phyloP scores from a whole-genome alignment of 2,329 filamentous ascomycete species.

The Colletotrichum orchidophilum region DNA sequence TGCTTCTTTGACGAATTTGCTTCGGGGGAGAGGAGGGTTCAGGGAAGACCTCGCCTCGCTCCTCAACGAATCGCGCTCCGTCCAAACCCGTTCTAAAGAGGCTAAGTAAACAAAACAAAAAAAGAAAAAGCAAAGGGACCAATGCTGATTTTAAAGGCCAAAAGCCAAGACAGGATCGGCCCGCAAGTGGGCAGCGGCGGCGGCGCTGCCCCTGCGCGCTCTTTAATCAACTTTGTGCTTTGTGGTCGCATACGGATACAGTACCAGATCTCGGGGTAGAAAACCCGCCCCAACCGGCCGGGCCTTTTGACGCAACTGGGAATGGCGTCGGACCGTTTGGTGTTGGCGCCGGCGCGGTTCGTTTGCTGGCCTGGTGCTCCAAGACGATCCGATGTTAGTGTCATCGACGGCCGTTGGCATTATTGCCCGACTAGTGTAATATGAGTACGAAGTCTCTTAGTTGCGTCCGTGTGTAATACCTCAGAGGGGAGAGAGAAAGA shows the following conservation, averaged over 20 bases:
- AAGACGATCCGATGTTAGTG: conserved; percentile 6
- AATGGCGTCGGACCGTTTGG: not conserved
- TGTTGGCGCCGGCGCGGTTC: not conserved
- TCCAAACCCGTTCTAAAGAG: not conserved
- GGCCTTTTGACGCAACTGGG: not conserved
- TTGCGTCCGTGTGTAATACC: not conserved
- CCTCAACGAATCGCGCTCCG: conserved; percentile 7
- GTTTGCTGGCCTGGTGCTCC: not conserved
- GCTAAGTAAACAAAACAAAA: not conserved
- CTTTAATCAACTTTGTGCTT: not conserved
- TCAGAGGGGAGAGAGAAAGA: not conserved
- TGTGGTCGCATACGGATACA: conserved; percentile 25
- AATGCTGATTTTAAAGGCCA: not conserved
- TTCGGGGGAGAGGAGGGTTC: not conserved
- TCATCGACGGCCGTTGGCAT: not conserved
- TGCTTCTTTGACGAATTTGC: conserved; percentile 7
- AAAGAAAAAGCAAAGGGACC: conserved; percentile 5
- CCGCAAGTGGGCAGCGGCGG: conserved; percentile 9
- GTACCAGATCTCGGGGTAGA: conserved; percentile 21
- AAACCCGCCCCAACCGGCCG: not conserved
- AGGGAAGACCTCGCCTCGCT: not conserved
- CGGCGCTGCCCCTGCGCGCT: not conserved
- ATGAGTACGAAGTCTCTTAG: not conserved
- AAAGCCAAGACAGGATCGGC: conserved; percentile 30
- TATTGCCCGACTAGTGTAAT: not conserved